Conservation (phyloP, 2,329 filamentous ascomycete species). For the Ceratocystis smalleyi region DNA sequence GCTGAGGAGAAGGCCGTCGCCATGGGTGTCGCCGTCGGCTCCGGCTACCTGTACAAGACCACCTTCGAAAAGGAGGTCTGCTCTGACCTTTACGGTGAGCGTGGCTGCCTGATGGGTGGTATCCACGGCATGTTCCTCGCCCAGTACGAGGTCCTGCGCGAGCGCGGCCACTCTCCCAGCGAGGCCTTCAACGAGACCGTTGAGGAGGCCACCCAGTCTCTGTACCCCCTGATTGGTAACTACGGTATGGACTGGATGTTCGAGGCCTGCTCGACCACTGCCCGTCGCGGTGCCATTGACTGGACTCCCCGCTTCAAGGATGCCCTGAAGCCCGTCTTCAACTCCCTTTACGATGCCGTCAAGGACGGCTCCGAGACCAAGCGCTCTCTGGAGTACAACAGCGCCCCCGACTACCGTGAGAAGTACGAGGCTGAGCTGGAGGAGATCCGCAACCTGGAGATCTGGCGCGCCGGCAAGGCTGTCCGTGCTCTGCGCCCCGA, state of each 20-base stretch:
- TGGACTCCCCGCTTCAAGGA: constrained; percentile 97
- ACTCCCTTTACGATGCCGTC: constrained; percentile 88
- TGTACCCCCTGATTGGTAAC: constrained; percentile 93
- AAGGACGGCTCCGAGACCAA: constrained; percentile 84
- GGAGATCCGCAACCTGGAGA: constrained; percentile 95
- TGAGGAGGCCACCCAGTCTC: constrained; percentile 94
- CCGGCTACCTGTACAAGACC: constrained; percentile 98
- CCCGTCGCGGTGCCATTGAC: constrained; percentile 95
- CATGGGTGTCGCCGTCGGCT: constrained; percentile 90
- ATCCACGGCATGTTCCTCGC: constrained; percentile 99
- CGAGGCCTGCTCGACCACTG: constrained; percentile 97
- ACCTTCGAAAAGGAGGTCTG: constrained; percentile 99
- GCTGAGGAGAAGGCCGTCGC: constrained; percentile 96
- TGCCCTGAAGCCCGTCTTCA: constrained; percentile 96
- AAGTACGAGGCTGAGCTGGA: constrained; percentile 97
- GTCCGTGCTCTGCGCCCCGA: constrained; percentile 77
- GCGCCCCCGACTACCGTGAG: constrained; percentile 87
- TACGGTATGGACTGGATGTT: constrained; percentile 99
- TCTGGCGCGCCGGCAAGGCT: constrained; percentile 97
- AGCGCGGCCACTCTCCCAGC: constrained; percentile 91
- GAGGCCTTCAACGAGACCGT: constrained; percentile 99
- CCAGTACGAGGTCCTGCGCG: constrained; percentile 98
- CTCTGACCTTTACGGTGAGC: constrained; percentile 98
- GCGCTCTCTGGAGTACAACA: constrained; percentile 94
- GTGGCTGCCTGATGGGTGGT: constrained; percentile 98